These are phyloP conservation scores for Ophiocordyceps robertsii DNA, from an alignment of 2,329 filamentous ascomycete species.

Conservation along the genomic window DNA sequence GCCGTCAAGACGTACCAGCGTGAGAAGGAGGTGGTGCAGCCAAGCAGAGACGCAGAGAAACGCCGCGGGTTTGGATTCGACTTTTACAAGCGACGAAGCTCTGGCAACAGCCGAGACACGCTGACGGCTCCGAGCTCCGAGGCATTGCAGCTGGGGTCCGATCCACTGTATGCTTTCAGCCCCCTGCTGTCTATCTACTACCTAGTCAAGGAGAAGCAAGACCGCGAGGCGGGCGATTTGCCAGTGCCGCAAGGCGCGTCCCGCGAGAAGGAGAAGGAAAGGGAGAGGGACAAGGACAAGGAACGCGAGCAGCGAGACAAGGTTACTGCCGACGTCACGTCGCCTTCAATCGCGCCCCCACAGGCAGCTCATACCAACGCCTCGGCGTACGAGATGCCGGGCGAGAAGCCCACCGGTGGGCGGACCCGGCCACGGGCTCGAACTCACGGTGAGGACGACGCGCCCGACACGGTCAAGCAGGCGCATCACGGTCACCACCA, in stretches of 20 bases:
- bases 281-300: conserved; percentile 12
- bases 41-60: conserved; percentile 58
- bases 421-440: conserved; percentile 73
- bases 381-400: conserved; percentile 73
- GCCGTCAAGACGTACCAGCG: conserved; percentile 60
- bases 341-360: conserved; percentile 68
- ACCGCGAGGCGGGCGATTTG: conserved; percentile 47
- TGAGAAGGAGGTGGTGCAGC: conserved; percentile 48
- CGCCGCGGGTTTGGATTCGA: conserved; percentile 80
- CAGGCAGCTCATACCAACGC: conserved; percentile 83
- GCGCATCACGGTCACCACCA: not conserved
- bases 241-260: conserved; percentile 31
- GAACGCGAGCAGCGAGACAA: conserved; percentile 19
- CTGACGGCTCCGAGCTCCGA: conserved; percentile 75
- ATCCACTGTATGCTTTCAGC: conserved; percentile 87
- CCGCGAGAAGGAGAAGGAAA: conserved; percentile 13
- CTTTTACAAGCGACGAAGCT: conserved; percentile 92
- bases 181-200: conserved; percentile 92
- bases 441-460: conserved; percentile 90
- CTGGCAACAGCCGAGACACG: conserved; percentile 77
- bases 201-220: conserved; percentile 86
- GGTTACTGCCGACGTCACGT: conserved; percentile 19
- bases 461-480: conserved; percentile 42
- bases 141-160: conserved; percentile 65
- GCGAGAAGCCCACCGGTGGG: conserved; percentile 75